A percentile compares a stretch with the other conserved stretches of the same genome.
phyloP scores from a whole-genome alignment of 352 stramenopile genomes.

The Globisporangium megalacanthum region DNA sequence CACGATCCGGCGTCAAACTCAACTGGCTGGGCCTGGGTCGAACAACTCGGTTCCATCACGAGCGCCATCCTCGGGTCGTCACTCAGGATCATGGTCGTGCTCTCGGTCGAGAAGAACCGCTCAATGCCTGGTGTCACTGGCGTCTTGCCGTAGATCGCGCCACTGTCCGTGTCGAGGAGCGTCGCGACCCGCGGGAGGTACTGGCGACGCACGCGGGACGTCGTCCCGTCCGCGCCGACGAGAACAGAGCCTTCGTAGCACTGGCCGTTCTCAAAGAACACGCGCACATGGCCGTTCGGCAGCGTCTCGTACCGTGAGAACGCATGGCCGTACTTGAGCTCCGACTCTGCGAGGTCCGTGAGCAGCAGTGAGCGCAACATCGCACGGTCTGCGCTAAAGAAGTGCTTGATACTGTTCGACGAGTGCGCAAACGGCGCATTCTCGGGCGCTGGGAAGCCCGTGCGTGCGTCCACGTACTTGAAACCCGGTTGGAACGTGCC shows the following conservation, averaged over 20 bases:
- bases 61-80: slow-evolving; percentile 44
- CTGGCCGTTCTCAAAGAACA: slow-evolving; percentile 47
- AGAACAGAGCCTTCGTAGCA: slow-evolving; percentile 40
- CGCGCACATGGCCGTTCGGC: slow-evolving; percentile 40
- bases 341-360: slow-evolving; percentile 38
- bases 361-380: slow-evolving; percentile 41
- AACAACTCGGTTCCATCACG: slow-evolving; percentile 45
- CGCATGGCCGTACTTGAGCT: slow-evolving; percentile 51
- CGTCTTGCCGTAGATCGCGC: slow-evolving; percentile 69
- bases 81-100: slow-evolving; percentile 42
- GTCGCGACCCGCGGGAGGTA: slow-evolving; percentile 37
- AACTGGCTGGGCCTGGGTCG: slow-evolving; percentile 22
- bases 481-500: slow-evolving; percentile 48
- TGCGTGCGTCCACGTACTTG: slow-evolving; percentile 43
- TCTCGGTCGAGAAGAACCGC: slow-evolving; percentile 33
- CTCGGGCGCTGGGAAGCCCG: slow-evolving; percentile 5
- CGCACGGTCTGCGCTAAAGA: slow-evolving; percentile 44
- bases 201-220: slow-evolving; percentile 49
- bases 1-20: slow-evolving; percentile 14
- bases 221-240: slow-evolving; percentile 52
- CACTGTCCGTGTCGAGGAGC: slow-evolving; percentile 55
- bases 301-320: slow-evolving; percentile 44
- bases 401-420: slow-evolving; percentile 12
- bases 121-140: slow-evolving; percentile 42
- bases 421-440: slow-evolving; percentile 11